A percentile compares a stretch with the other conserved stretches of the same genome.
phyloP scores from a whole-genome alignment of 345 rosid species.

The Diplotaxis tenuifolia region DNA sequence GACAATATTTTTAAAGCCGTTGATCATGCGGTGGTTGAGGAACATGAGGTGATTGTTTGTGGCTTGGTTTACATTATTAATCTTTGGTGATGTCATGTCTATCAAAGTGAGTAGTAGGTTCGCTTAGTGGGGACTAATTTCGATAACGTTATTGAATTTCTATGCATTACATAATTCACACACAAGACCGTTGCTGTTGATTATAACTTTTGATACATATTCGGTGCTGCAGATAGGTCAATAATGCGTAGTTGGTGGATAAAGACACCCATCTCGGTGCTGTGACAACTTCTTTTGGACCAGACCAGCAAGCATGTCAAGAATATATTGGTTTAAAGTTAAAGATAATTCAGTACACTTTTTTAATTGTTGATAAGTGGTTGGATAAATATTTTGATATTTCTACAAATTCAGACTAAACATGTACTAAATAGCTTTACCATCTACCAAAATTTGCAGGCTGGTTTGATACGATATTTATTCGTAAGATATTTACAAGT shows the following conservation, averaged over 20 bases:
- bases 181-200: not conserved
- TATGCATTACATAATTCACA: not conserved
- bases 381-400: not conserved
- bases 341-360: not conserved
- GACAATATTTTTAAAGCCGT: not conserved
- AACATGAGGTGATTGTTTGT: constrained; percentile 6
- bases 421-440: not conserved
- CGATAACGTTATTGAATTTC: not conserved
- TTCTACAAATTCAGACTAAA: not conserved
- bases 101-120: constrained; percentile 7
- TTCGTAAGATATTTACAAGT: not conserved
- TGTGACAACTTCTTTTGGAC: constrained; percentile 4
- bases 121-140: not conserved
- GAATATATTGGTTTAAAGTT: not conserved
- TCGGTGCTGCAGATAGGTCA: constrained; percentile 12
- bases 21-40: not conserved
- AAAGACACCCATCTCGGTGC: constrained; percentile 5
- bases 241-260: constrained; percentile 14
- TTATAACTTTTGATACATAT: not conserved
- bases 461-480: not conserved
- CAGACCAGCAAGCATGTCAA: not conserved
- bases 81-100: constrained; percentile 17
- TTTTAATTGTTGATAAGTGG: constrained; percentile 3
- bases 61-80: not conserved
- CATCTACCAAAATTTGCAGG: not conserved